Conservation (phyloP, 192 early-diverging fungal species). For the Helicostylum pulchrum region DNA sequence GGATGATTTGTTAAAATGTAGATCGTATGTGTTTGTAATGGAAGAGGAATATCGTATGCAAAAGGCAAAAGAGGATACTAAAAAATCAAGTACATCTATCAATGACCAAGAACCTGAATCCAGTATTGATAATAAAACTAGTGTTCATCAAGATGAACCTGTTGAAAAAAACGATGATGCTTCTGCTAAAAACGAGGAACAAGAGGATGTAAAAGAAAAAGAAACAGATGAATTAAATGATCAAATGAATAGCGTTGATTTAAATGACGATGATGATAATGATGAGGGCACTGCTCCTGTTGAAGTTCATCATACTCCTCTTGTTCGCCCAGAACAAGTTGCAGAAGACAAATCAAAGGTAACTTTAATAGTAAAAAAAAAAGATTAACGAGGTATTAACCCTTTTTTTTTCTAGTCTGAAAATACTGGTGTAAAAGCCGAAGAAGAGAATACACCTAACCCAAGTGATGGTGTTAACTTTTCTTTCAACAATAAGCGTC, state of each 20-base stretch:
- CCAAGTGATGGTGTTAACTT: conserved; percentile 50
- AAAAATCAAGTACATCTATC: conserved; percentile 19
- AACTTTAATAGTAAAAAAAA: background rate
- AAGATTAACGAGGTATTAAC: background rate
- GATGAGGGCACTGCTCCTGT: conserved; percentile 10
- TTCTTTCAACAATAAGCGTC: conserved; percentile 88
- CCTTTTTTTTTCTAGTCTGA: conserved; percentile 1
- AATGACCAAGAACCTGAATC: conserved; percentile 16
- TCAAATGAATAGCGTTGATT: conserved; percentile 27
- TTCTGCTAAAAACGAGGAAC: conserved; percentile 8
- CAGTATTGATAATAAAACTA: conserved; percentile 28
- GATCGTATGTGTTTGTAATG: conserved; percentile 96
- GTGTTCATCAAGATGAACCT: conserved; percentile 37
- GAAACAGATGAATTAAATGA: conserved; percentile 22
- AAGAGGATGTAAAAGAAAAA: conserved; percentile 19
- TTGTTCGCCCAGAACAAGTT: conserved; percentile 41
- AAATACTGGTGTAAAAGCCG: background rate
- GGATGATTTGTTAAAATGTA: conserved; percentile 88
- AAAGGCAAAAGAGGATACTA: conserved; percentile 74
- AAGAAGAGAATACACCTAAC: background rate
- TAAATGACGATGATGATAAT: conserved; percentile 28
- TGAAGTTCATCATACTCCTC: conserved; percentile 27
- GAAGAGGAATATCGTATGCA: conserved; percentile 92
- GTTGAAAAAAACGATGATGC: conserved; percentile 22
- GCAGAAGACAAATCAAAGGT: conserved; percentile 51